Conservation (phyloP, 192 early-diverging fungal genomes). For the Coemansia sp. region DNA sequence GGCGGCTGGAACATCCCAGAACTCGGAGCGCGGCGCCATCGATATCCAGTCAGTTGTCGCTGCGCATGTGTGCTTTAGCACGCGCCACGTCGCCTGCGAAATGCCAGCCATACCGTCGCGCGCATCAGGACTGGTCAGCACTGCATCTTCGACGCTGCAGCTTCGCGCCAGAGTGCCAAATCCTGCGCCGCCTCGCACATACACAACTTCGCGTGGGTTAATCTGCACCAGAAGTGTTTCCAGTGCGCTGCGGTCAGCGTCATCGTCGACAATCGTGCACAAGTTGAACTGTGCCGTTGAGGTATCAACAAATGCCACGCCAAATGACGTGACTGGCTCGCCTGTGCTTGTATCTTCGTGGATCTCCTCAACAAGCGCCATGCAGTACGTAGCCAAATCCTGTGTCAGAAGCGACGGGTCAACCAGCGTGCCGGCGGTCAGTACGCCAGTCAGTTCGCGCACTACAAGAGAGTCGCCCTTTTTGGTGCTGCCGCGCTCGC, state of each 20-base stretch:
- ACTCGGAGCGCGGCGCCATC: conserved; percentile 49
- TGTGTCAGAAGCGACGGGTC: conserved; percentile 83
- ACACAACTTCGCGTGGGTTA: conserved; percentile 87
- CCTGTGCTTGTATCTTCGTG: conserved; percentile 10
- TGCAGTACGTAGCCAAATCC: conserved; percentile 93
- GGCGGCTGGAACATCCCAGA: conserved; percentile 52
- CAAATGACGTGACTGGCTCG: conserved; percentile 60
- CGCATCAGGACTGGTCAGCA: conserved; percentile 36
- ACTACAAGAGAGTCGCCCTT: conserved; percentile 78
- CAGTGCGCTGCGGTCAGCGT: conserved; percentile 81
- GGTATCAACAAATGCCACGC: conserved; percentile 93
- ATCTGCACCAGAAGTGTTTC: conserved; percentile 93
- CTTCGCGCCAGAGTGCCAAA: conserved; percentile 22
- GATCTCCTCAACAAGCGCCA: conserved; percentile 80
- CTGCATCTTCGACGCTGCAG: conserved; percentile 5
- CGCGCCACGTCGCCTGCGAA: conserved; percentile 50
- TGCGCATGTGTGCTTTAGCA: conserved; percentile 52
- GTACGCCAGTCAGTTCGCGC: conserved; percentile 79
- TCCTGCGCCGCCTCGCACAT: conserved; percentile 50
- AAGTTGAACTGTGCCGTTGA: conserved; percentile 90
- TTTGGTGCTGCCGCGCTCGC: conserved; percentile 60
- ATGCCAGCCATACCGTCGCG: conserved; percentile 56
- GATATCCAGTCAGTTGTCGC: conserved; percentile 50
- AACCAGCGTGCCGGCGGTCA: conserved; percentile 90
- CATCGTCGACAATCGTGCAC: conserved; percentile 73